These are phyloP conservation scores for Acer campestre DNA, from an alignment of 345 rosid genomes.

Conservation along the genomic window DNA sequence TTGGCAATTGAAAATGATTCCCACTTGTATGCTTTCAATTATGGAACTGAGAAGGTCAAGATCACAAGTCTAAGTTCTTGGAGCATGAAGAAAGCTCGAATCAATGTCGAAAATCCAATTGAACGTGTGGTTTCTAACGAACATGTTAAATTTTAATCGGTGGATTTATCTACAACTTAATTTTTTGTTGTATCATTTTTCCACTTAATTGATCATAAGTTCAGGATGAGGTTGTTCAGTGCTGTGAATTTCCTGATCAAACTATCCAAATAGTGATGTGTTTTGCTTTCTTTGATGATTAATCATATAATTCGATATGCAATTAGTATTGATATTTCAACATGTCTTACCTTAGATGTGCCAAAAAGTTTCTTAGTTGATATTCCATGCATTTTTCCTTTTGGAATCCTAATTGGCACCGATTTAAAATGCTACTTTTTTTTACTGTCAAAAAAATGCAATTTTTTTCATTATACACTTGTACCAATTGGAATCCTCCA, in stretches of 20 bases:
- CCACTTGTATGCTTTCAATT: slow-evolving; percentile 38
- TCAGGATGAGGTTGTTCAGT: not conserved
- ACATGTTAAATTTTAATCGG: not conserved
- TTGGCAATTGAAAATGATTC: slow-evolving; percentile 40
- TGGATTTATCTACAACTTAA: not conserved
- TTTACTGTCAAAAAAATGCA: too few relatives aligned
- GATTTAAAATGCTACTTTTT: too few relatives aligned
- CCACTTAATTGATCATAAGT: not conserved
- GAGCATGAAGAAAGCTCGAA: slow-evolving; percentile 43
- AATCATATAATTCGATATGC: not conserved
- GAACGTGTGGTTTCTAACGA: not conserved
- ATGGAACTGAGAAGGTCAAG: slow-evolving; percentile 32
- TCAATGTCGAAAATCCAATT: slow-evolving; percentile 13
- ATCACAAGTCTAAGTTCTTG: slow-evolving; percentile 32
- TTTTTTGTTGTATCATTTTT: not conserved
- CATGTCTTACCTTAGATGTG: not conserved
- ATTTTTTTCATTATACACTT: too few relatives aligned
- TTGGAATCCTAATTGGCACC: too few relatives aligned
- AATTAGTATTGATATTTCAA: too few relatives aligned
- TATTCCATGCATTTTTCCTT: too few relatives aligned
- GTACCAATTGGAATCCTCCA: too few relatives aligned
- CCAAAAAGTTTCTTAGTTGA: not conserved
- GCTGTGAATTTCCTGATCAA: too few relatives aligned
- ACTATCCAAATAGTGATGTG: not conserved
- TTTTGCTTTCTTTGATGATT: not conserved